phyloP scores from a whole-genome alignment of 352 stramenopile genomes.

The Thalassiosira livingstoniorum region DNA sequence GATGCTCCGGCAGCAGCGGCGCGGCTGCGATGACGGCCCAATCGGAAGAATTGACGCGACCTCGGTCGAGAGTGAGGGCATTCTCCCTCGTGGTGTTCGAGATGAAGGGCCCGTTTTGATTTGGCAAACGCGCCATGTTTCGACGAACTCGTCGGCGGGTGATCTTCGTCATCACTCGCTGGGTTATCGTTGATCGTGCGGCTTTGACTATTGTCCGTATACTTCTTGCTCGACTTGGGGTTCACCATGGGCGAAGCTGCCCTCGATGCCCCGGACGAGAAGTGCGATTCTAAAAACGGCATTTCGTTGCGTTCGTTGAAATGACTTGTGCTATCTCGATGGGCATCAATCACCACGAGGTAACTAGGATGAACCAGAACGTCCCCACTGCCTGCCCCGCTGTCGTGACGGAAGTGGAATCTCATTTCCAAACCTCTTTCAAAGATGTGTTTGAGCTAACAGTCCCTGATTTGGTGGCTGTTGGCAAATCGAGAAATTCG shows the following conservation, averaged over 20 bases:
- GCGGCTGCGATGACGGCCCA: conserved; percentile 20
- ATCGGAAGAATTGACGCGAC: conserved; percentile 28
- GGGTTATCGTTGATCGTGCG: conserved; percentile 1
- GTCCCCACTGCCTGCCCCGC: background rate
- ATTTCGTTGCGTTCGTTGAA: too few species aligned
- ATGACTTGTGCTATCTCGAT: too few species aligned
- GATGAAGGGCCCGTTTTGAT: background rate
- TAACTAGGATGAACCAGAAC: conserved; percentile 3
- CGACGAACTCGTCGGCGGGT: background rate
- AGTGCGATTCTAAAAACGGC: too few species aligned
- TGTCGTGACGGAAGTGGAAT: conserved; percentile 46
- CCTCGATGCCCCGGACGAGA: background rate
- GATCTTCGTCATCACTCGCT: conserved; percentile 15
- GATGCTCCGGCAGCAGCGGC: too few species aligned
- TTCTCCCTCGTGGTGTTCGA: conserved; percentile 8
- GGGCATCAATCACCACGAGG: conserved; percentile 16
- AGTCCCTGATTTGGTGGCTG: too few species aligned
- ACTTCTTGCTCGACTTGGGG: background rate
- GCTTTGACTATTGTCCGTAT: background rate
- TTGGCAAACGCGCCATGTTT: too few species aligned
- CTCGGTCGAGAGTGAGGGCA: background rate
- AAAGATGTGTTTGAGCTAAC: too few species aligned
- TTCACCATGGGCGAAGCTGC: background rate
- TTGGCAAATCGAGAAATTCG: too few species aligned
- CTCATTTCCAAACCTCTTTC: conserved; percentile 37